Base-by-base conservation (phyloP, 2,329 filamentous ascomycete genomes). In the Colletotrichum simmondsii region DNA sequence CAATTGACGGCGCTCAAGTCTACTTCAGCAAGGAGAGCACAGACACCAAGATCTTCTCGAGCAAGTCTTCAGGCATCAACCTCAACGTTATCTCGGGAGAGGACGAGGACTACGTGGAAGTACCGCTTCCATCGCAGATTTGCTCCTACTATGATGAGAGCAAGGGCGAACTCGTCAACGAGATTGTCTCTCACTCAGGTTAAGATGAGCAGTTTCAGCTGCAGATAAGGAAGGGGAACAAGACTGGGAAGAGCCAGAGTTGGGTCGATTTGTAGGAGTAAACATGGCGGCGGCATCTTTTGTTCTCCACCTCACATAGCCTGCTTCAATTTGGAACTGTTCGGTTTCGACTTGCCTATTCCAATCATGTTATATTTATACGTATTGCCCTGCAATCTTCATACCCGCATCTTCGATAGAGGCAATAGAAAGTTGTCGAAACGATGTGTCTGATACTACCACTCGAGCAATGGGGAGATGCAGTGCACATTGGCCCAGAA, bases 141-240 rank as follows among this genome's bases (percentile, higher is more conserved):
- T 92, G 95, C 82, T 90, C 95, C 80, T 87, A 94, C 87, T 89
- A 87, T 90, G 86, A 94, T 71, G 80, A 92, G 82, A 86, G 80
- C 63, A 90, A 95, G 83, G 93, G 94, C 26, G 91, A 93, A 75
- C 81, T 98, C 75, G 89, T 96, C 32, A 98, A 92, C 79, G 96
- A 98, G 88, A 98, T 99, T 82, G 97, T 99, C 22, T 95, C 97
- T 79, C 96, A 98, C 85, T 91, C 94, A 75, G 95, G 96, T 69
- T 98, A 56, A 42, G 24, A 37, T 3, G 19, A 5, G 10, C 12
- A 35, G 26, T 6, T 22, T 56, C 30, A 16, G 42, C 24, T 14
- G 35, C 7, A 35, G 19, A n/a, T 5, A 22, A 49, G 42, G 8
- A 49, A 49, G 42, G 42, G 42, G 42, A 19, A n/a, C 11, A 7